phyloP scores from a whole-genome alignment of 2,329 filamentous ascomycete genomes.

The Colletotrichum lentis region DNA sequence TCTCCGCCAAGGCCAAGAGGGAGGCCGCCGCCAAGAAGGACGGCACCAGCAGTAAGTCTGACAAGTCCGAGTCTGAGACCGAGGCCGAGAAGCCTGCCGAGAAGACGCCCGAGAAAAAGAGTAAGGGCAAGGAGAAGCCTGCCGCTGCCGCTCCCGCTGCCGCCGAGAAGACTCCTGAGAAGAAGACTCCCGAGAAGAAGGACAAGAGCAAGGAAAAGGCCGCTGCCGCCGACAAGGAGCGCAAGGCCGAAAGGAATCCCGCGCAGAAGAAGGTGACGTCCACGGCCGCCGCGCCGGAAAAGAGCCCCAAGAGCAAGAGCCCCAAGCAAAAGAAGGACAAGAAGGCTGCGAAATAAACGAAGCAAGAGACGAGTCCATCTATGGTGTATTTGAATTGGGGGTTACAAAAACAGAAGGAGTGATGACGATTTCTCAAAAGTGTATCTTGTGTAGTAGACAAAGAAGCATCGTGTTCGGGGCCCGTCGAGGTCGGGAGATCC shows the following conservation, averaged over 20 bases:
- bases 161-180: constrained; percentile 28
- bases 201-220: constrained; percentile 34
- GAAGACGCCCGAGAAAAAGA: constrained; percentile 35
- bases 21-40: constrained; percentile 27
- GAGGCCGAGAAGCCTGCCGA: constrained; percentile 29
- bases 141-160: constrained; percentile 10
- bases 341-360: constrained; percentile 33
- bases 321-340: constrained; percentile 37
- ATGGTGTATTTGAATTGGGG: background rate
- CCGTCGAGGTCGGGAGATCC: constrained; percentile 7
- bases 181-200: constrained; percentile 34
- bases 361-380: background rate
- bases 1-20: constrained; percentile 46
- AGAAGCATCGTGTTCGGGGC: constrained; percentile 22
- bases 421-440: constrained; percentile 1
- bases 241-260: constrained; percentile 38
- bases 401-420: background rate
- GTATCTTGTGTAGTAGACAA: constrained; percentile 24
- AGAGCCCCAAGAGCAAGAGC: constrained; percentile 36
- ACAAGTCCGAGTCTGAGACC: constrained; percentile 16
- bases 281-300: constrained; percentile 19
- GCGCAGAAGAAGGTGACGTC: constrained; percentile 20
- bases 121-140: constrained; percentile 34
- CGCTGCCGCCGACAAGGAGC: constrained; percentile 36
- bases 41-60: constrained; percentile 12